A percentile compares a stretch with the other conserved stretches of the same genome.
Evolutionary conservation across 345 rosid species (phyloP).

Genomic region (Corchorus capsularis): DNA sequence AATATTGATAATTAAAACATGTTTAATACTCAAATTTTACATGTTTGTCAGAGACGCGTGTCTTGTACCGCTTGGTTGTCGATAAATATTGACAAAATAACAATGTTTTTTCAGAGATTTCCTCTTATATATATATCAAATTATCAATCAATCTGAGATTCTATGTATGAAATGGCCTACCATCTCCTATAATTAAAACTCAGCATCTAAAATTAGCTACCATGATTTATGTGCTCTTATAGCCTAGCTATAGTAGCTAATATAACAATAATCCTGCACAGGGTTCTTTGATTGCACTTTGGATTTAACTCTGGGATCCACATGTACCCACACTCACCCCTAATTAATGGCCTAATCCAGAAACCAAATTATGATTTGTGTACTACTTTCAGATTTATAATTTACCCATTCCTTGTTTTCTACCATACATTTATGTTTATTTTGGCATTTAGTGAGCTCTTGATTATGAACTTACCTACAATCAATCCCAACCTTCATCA

Average conservation of each 20-base stretch:
- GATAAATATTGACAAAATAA: conserved; percentile 14
- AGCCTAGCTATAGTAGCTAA: too few relatives aligned
- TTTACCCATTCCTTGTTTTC: not conserved
- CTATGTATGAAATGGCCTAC: conserved; percentile 27
- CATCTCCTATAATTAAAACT: conserved; percentile 1
- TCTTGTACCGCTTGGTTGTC: conserved; percentile 17
- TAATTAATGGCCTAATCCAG: not conserved
- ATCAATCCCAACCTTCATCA: not conserved
- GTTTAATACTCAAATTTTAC: not conserved
- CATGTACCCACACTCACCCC: conserved; percentile 13
- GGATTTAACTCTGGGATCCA: conserved; percentile 28
- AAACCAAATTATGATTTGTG: conserved; percentile 6
- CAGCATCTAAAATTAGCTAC: not conserved
- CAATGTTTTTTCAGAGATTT: not conserved
- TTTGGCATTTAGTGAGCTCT: not conserved
- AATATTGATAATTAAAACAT: not conserved
- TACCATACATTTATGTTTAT: not conserved
- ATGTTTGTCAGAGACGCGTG: conserved; percentile 16
- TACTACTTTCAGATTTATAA: not conserved
- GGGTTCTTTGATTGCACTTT: conserved; percentile 25
- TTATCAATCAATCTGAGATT: conserved; percentile 32
- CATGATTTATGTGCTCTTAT: not conserved
- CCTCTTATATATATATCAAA: too few relatives aligned
- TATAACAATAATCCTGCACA: not conserved
- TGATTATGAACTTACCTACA: conserved; percentile 4